Evolutionary conservation across 805 yeast species (phyloP).

Genomic region (Nakazawaea sp.): DNA sequence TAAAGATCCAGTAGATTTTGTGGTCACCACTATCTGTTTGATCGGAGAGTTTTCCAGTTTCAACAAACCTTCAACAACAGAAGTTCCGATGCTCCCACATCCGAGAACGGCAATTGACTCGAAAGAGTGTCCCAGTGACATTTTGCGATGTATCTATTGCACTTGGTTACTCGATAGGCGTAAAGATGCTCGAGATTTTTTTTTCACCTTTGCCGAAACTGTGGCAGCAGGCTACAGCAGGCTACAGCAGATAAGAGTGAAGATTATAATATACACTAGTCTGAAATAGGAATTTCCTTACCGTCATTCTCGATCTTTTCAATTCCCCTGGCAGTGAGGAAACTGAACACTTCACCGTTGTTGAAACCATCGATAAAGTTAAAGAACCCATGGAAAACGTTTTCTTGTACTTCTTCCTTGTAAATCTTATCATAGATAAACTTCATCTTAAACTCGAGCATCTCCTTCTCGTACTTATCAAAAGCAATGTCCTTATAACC

Average conservation of each 20-base stretch:
- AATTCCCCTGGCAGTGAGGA: constrained; percentile 41
- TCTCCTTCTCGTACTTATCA: constrained; percentile 54
- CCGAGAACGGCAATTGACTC: no score
- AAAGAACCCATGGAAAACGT: constrained; percentile 85
- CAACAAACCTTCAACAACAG: neutral
- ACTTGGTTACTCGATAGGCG: no score
- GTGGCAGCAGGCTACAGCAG: no score
- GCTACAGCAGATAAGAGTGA: no score
- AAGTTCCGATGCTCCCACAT: constrained; percentile 7
- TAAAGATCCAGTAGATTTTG: neutral
- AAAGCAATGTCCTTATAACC: constrained; percentile 78
- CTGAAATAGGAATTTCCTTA: constrained; percentile 15
- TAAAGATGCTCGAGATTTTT: no score
- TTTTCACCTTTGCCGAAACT: no score
- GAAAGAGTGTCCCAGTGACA: no score
- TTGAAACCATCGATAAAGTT: constrained; percentile 82
- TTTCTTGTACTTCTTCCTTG: constrained; percentile 81
- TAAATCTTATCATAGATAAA: constrained; percentile 90
- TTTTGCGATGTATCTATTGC: no score
- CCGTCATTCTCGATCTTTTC: constrained; percentile 21
- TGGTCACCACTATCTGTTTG: neutral
- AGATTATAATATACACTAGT: no score
- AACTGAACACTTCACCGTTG: constrained; percentile 53
- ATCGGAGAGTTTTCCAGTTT: neutral
- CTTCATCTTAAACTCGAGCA: constrained; percentile 82